Percentiles rank a stretch among this genome's conserved stretches.
These are phyloP conservation scores for Globisporangium solare DNA, from an alignment of 352 stramenopile species.

Conservation along the genomic window DNA sequence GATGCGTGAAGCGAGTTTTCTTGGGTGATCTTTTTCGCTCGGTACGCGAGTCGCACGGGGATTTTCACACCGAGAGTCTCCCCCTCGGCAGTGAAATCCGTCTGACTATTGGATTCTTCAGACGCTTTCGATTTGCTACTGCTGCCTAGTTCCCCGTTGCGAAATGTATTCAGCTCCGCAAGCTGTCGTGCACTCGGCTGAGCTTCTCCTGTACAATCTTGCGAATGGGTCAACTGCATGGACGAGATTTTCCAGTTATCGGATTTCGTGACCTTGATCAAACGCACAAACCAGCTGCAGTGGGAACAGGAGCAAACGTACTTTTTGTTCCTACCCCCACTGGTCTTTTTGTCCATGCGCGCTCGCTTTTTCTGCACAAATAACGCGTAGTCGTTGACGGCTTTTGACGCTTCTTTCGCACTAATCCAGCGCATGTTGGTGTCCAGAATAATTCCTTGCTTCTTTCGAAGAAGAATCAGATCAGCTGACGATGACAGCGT, in stretches of 20 bases:
- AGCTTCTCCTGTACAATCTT: conserved; percentile 49
- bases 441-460: conserved; percentile 7
- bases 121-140: conserved; percentile 64
- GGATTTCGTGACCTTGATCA: conserved; percentile 80
- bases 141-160: conserved; percentile 57
- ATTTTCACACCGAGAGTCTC: conserved; percentile 19
- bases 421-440: conserved; percentile 77
- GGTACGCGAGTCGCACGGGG: conserved; percentile 17
- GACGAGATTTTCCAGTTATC: conserved; percentile 88
- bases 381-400: conserved; percentile 72
- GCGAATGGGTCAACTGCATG: conserved; percentile 81
- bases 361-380: conserved; percentile 78
- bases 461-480: conserved; percentile 1
- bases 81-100: conserved; percentile 12
- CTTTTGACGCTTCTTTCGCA: conserved; percentile 74
- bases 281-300: conserved; percentile 75
- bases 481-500: neutral
- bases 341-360: conserved; percentile 78
- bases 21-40: conserved; percentile 18
- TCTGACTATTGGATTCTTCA: neutral
- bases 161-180: conserved; percentile 75
- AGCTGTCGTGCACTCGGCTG: conserved; percentile 76
- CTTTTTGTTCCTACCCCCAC: conserved; percentile 82
- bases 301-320: conserved; percentile 74
- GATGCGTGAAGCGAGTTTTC: conserved; percentile 47